phyloP scores from a whole-genome alignment of 305 asterid genomes.

The Salvia sclarea region DNA sequence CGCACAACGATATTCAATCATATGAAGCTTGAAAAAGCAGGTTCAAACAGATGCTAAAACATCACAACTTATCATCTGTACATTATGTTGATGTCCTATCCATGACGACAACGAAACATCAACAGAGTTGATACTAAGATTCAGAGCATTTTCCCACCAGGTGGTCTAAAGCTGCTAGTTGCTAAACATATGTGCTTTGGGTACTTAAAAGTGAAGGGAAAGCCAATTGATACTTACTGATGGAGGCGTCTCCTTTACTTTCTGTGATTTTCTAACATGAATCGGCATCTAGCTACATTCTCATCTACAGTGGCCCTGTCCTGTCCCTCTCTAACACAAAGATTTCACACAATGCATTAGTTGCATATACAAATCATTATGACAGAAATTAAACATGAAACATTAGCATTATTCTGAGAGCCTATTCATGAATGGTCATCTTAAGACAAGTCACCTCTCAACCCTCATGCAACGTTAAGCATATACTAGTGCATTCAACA shows the following conservation, averaged over 20 bases:
- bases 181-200: neutral
- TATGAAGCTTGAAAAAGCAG: neutral
- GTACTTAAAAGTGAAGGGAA: neutral
- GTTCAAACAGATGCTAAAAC: neutral
- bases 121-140: neutral
- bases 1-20: neutral
- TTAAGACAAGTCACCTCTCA: neutral
- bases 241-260: neutral
- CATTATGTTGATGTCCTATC: neutral
- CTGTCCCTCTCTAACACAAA: constrained; percentile 5
- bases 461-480: neutral
- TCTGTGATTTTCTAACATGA: neutral
- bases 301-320: neutral
- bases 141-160: neutral
- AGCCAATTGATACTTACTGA: neutral
- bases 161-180: neutral
- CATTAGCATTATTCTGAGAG: neutral
- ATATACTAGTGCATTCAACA: neutral
- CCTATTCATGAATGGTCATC: neutral
- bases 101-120: neutral
- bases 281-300: neutral
- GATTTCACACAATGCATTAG: neutral
- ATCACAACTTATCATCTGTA: neutral
- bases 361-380: neutral
- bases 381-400: neutral